A percentile compares a stretch with the other conserved stretches of the same genome.
Conservation (phyloP, 768 basidiomycete genomes). For the Russula earlei region DNA sequence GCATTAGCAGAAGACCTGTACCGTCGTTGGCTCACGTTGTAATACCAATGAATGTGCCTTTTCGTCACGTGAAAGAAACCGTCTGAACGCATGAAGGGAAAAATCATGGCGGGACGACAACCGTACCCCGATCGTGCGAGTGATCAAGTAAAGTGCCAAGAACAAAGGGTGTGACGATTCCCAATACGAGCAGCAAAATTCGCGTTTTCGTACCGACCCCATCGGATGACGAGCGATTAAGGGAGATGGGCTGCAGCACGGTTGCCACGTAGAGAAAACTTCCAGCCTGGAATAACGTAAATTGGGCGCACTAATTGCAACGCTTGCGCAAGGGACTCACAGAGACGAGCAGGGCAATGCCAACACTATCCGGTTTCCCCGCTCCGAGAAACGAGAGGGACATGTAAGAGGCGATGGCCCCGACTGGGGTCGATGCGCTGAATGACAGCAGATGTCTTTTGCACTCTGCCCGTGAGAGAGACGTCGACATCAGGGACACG, state of each 20-base stretch:
- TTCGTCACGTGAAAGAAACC: not conserved
- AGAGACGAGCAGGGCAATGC: conserved; percentile 73
- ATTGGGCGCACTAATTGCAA: not conserved
- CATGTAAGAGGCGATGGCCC: conserved; percentile 68
- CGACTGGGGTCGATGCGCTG: conserved; percentile 73
- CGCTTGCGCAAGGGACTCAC: conserved; percentile 31
- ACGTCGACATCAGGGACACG: conserved; percentile 69
- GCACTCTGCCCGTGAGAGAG: conserved; percentile 59
- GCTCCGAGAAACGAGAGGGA: conserved; percentile 48
- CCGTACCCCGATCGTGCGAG: conserved; percentile 2
- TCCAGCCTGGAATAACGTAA: conserved; percentile 50
- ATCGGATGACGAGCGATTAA: conserved; percentile 6
- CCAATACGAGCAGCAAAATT: conserved; percentile 11
- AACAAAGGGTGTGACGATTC: conserved; percentile 14
- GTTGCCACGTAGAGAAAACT: conserved; percentile 94
- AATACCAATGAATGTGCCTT: not conserved
- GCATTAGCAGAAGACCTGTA: conserved; percentile 63
- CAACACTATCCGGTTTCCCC: conserved; percentile 48
- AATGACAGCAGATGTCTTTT: conserved; percentile 70
- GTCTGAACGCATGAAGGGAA: not conserved
- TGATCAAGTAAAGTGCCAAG: conserved; percentile 16
- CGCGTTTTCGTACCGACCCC: conserved; percentile 11
- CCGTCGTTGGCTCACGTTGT: conserved; percentile 71
- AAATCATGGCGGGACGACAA: not conserved
- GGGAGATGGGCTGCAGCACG: conserved; percentile 68